Conservation (phyloP, 75 land plant genomes). For the Cupressus sempervirens region DNA sequence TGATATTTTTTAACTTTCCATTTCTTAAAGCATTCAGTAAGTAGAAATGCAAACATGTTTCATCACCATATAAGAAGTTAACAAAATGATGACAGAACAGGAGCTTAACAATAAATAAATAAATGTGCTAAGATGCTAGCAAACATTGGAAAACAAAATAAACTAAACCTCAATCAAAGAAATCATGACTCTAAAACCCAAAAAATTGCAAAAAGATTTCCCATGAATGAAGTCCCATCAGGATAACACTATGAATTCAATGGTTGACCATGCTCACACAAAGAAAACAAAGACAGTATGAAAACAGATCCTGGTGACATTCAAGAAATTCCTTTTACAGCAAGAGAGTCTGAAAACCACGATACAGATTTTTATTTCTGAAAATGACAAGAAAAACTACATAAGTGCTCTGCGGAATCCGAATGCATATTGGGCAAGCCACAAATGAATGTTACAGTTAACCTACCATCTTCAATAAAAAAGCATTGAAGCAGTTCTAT, state of each 20-base stretch:
- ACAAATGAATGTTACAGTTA: not conserved
- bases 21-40: not conserved
- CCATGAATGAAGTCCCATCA: not conserved
- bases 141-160: not conserved
- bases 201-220: not conserved
- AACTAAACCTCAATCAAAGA: not conserved
- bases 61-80: not conserved
- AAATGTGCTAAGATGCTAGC: not conserved
- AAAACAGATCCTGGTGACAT: not conserved
- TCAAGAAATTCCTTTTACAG: not conserved
- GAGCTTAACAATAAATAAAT: not conserved
- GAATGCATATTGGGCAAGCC: not conserved
- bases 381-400: not conserved
- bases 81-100: not conserved
- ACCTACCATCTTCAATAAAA: conserved; percentile 4
- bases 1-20: not conserved
- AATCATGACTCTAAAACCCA: not conserved
- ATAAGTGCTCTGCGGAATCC: not conserved
- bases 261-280: too few relatives aligned
- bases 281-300: too few relatives aligned
- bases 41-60: not conserved
- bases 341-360: not conserved
- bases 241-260: too few relatives aligned
- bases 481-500: not conserved
- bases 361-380: not conserved